These are phyloP conservation scores for Eimeria maxima DNA, from an alignment of 169 alveolate genomes.

Conservation along the genomic window DNA sequence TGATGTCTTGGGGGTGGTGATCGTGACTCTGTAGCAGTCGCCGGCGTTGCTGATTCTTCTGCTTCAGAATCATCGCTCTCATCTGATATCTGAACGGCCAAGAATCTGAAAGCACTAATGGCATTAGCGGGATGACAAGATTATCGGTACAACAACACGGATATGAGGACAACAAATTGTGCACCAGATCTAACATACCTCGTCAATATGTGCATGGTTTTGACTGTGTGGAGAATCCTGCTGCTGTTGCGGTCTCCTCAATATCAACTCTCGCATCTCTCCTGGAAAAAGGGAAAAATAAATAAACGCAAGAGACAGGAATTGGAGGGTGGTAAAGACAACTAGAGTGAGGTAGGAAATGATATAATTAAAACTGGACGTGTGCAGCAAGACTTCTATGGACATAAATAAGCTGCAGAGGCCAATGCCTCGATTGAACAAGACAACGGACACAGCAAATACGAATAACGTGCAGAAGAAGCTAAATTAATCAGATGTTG, in stretches of 20 bases:
- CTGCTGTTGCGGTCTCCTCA: constrained; percentile 86
- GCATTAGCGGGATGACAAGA: not conserved
- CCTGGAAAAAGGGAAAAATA: constrained; percentile 3
- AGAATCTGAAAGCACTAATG: not conserved
- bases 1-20: not conserved
- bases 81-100: constrained; percentile 32
- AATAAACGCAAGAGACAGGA: not conserved
- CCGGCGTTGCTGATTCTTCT: not conserved
- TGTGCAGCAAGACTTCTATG: not conserved
- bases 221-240: constrained; percentile 71
- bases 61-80: constrained; percentile 66
- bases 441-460: not conserved
- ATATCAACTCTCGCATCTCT: constrained; percentile 90
- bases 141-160: not conserved
- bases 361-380: not conserved
- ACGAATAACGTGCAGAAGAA: not conserved
- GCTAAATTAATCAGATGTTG: not conserved
- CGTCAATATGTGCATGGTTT: constrained; percentile 8
- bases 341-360: not conserved
- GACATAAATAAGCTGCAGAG: not conserved
- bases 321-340: not conserved
- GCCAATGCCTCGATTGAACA: not conserved
- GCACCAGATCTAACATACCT: not conserved
- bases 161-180: not conserved
- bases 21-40: constrained; percentile 29